phyloP scores from a whole-genome alignment of 352 stramenopile species.

The Phytopythium sindhum region DNA sequence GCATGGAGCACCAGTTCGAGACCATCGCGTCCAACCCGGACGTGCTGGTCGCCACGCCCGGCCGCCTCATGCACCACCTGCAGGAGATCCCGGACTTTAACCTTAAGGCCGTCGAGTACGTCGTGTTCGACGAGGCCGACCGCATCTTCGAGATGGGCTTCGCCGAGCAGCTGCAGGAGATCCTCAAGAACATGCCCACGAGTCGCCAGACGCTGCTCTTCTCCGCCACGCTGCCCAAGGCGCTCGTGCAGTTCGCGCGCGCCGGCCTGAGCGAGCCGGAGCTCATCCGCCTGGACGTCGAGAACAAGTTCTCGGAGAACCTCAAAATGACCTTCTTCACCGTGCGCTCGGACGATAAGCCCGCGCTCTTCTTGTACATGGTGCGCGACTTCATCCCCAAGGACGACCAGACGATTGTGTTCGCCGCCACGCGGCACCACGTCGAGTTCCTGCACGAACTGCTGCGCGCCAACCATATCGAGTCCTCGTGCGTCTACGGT shows the following conservation, averaged over 20 bases:
- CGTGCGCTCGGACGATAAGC: constrained; percentile 93
- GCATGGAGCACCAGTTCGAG: constrained; percentile 98
- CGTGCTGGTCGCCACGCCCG: constrained; percentile 93
- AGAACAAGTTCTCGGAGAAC: constrained; percentile 98
- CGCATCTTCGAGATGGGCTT: constrained; percentile 99
- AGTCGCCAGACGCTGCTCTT: constrained; percentile 92
- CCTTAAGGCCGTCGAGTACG: constrained; percentile 89
- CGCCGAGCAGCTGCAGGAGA: constrained; percentile 94
- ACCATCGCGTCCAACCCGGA: constrained; percentile 92
- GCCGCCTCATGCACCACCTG: constrained; percentile 93
- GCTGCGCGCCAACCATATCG: constrained; percentile 76
- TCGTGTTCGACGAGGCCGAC: constrained; percentile 99
- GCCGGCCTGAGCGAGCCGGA: constrained; percentile 96
- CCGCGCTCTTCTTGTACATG: constrained; percentile 95
- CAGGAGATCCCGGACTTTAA: constrained; percentile 94
- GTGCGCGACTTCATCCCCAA: constrained; percentile 92
- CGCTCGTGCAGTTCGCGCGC: constrained; percentile 97
- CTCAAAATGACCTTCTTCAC: constrained; percentile 98
- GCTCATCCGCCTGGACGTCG: constrained; percentile 97
- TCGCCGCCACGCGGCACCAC: constrained; percentile 97
- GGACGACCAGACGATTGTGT: constrained; percentile 96
- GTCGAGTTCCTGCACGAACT: constrained; percentile 98
- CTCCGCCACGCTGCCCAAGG: constrained; percentile 96
- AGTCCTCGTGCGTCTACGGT: constrained; percentile 90
- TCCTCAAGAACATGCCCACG: constrained; percentile 88